phyloP scores from a whole-genome alignment of 2,329 filamentous ascomycete genomes.

The Aspergillus latus region DNA sequence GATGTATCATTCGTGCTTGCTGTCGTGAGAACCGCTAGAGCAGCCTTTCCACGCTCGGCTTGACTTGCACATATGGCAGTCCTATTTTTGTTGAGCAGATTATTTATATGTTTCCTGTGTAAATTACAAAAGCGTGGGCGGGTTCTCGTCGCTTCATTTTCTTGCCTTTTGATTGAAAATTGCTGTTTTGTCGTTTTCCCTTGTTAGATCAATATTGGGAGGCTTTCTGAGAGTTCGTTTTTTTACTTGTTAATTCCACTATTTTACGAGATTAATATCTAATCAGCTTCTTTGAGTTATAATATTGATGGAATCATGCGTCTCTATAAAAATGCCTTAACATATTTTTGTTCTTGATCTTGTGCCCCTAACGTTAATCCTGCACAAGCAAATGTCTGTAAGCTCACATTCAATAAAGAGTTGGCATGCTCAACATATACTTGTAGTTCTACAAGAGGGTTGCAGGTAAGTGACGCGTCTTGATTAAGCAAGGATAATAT shows the following conservation, averaged over 20 bases:
- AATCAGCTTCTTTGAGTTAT: neutral
- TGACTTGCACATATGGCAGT: conserved; percentile 1
- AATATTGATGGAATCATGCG: too few relatives aligned
- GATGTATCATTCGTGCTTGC: conserved; percentile 2
- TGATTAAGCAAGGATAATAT: too few relatives aligned
- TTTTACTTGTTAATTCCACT: neutral
- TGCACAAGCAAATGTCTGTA: too few relatives aligned
- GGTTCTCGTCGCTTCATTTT: conserved; percentile 20
- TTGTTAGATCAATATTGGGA: conserved; percentile 10
- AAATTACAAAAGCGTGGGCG: conserved; percentile 40
- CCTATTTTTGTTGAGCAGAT: neutral
- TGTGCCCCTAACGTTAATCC: too few relatives aligned
- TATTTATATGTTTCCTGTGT: conserved; percentile 21
- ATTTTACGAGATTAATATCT: neutral
- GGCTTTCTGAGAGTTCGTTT: conserved; percentile 5
- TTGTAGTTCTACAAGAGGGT: too few relatives aligned
- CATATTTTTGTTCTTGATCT: neutral
- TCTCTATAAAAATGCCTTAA: too few relatives aligned
- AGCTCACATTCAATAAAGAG: too few relatives aligned
- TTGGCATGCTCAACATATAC: too few relatives aligned
- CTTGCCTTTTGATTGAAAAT: neutral
- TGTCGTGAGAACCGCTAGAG: conserved; percentile 3
- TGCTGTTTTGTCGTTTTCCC: neutral
- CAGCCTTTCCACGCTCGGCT: neutral
- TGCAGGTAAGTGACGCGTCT: too few relatives aligned